phyloP scores from a whole-genome alignment of 768 basidiomycete genomes.

The Macrolepiota dolichaula region DNA sequence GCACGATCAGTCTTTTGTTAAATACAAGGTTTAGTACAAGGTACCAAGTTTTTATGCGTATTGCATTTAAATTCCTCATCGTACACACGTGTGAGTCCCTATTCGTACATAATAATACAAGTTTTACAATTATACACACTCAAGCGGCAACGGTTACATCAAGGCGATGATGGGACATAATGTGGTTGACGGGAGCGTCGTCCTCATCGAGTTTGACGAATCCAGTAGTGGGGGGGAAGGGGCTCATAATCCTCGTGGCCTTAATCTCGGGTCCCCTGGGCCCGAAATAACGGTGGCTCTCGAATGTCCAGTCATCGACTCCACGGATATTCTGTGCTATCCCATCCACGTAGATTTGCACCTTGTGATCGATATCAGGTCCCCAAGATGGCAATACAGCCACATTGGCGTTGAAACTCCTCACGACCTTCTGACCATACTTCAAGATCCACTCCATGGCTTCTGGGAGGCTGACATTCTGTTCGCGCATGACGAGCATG shows the following conservation, averaged over 20 bases:
- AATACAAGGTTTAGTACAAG: no score
- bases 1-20: no score
- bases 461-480: slow-evolving; percentile 19
- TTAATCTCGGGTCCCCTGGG: slow-evolving; percentile 18
- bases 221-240: slow-evolving; percentile 13
- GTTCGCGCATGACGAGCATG: slow-evolving; percentile 28
- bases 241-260: slow-evolving; percentile 15
- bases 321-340: slow-evolving; percentile 45
- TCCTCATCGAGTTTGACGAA: background rate
- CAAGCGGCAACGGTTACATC: background rate
- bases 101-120: background rate
- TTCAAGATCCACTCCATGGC: slow-evolving; percentile 27
- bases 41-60: no score
- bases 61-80: background rate
- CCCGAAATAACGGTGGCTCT: slow-evolving; percentile 41
- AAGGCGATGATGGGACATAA: background rate
- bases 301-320: slow-evolving; percentile 44
- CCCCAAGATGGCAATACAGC: slow-evolving; percentile 37
- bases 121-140: background rate
- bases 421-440: slow-evolving; percentile 22
- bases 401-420: slow-evolving; percentile 23
- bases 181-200: background rate
- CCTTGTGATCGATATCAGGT: slow-evolving; percentile 32
- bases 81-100: background rate
- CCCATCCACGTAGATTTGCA: slow-evolving; percentile 36